A percentile compares a stretch with the other conserved stretches of the same genome.
Evolutionary conservation across 352 stramenopile genomes (phyloP).

Genomic region (Blastocystis sp.): DNA sequence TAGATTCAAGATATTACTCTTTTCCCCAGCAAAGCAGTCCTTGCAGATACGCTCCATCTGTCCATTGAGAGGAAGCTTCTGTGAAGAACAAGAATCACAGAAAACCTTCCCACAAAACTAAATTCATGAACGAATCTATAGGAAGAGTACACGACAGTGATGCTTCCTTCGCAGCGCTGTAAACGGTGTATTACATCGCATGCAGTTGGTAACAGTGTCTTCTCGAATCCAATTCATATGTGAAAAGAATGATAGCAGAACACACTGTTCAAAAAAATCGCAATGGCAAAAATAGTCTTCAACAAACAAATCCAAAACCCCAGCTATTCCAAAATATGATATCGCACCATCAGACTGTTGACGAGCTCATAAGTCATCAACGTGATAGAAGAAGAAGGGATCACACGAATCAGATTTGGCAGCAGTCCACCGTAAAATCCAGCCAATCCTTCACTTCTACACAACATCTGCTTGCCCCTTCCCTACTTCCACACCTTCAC

Average conservation of each 20-base stretch:
- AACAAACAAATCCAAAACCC: constrained; percentile 47
- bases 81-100: constrained; percentile 55
- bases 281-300: not conserved
- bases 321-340: constrained; percentile 21
- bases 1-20: not conserved
- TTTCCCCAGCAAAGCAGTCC: constrained; percentile 28
- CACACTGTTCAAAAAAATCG: not conserved
- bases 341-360: not conserved
- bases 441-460: constrained; percentile 38
- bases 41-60: constrained; percentile 53
- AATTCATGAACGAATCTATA: not conserved
- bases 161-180: constrained; percentile 58
- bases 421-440: constrained; percentile 53
- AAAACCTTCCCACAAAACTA: constrained; percentile 61
- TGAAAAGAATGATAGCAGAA: not conserved
- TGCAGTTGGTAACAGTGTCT: constrained; percentile 49
- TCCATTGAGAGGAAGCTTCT: constrained; percentile 11
- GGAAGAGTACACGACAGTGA: constrained; percentile 31
- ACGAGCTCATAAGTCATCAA: constrained; percentile 62
- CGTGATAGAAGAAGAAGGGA: constrained; percentile 57
- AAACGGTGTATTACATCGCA: constrained; percentile 50
- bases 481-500: constrained; percentile 53
- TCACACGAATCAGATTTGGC: constrained; percentile 42
- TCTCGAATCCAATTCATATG: constrained; percentile 58
- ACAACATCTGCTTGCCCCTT: not conserved